These are phyloP conservation scores for Aspergillus hiratsukae DNA, from an alignment of 2,329 filamentous ascomycete genomes.

Conservation along the genomic window DNA sequence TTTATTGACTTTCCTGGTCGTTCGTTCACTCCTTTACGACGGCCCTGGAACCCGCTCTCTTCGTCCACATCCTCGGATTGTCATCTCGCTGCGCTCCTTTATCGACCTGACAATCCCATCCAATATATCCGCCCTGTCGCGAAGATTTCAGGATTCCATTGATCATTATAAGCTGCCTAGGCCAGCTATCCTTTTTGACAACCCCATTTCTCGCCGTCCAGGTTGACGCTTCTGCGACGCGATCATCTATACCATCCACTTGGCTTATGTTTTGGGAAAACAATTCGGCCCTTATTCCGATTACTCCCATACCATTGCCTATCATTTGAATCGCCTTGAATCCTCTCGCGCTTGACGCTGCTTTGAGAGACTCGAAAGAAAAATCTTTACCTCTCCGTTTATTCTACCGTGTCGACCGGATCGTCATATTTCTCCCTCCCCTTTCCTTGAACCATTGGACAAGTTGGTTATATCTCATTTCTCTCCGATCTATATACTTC, in stretches of 20 bases:
- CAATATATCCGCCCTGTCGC: slow-evolving; percentile 15
- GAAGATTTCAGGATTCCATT: slow-evolving; percentile 15
- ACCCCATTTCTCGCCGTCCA: slow-evolving; percentile 11
- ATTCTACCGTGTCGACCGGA: slow-evolving; percentile 25
- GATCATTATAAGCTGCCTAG: slow-evolving; percentile 32
- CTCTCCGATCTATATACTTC: slow-evolving; percentile 7
- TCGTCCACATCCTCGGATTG: slow-evolving; percentile 34
- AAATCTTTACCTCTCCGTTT: slow-evolving; percentile 13
- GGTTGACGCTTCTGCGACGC: slow-evolving; percentile 33
- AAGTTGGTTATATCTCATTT: slow-evolving; percentile 16
- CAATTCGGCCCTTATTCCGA: slow-evolving; percentile 12
- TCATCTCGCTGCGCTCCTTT: slow-evolving; percentile 12
- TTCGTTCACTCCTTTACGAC: slow-evolving; percentile 52
- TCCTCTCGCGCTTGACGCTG: slow-evolving; percentile 36
- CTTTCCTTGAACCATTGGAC: slow-evolving; percentile 8
- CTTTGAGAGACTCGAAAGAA: slow-evolving; percentile 24
- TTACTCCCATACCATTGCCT: slow-evolving; percentile 23
- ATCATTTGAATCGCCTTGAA: slow-evolving; percentile 21
- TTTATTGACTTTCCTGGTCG: slow-evolving; percentile 32
- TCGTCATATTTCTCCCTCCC: slow-evolving; percentile 25
- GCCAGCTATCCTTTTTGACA: slow-evolving; percentile 31
- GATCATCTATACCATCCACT: slow-evolving; percentile 19
- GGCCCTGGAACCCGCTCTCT: slow-evolving; percentile 34
- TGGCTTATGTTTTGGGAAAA: slow-evolving; percentile 21
- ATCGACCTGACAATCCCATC: slow-evolving; percentile 3